phyloP scores from a whole-genome alignment of 2,329 filamentous ascomycete genomes.

The Amauroascus verrucosus region DNA sequence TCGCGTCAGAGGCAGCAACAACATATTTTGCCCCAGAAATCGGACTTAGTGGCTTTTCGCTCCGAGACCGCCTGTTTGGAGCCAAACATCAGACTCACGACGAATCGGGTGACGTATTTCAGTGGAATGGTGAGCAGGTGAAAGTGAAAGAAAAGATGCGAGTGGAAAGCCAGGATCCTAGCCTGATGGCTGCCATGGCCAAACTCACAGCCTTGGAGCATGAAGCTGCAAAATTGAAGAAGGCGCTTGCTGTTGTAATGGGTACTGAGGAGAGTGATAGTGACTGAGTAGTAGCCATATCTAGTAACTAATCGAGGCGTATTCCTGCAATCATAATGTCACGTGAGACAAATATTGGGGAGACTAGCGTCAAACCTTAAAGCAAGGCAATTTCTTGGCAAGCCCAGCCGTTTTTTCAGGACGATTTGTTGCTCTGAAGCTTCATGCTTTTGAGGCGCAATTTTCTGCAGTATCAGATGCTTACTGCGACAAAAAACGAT shows the following conservation, averaged over 20 bases:
- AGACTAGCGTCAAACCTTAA: no score
- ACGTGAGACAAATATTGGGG: no score
- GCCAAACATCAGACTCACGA: slow-evolving; percentile 56
- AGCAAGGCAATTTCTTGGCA: no score
- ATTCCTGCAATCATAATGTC: no score
- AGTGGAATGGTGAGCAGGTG: slow-evolving; percentile 60
- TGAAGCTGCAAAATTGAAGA: slow-evolving; percentile 57
- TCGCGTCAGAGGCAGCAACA: slow-evolving; percentile 44
- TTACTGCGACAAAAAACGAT: no score
- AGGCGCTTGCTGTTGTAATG: slow-evolving; percentile 69
- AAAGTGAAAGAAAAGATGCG: slow-evolving; percentile 81
- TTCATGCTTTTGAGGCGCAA: not conserved
- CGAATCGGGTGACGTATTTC: slow-evolving; percentile 69
- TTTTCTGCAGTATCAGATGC: no score
- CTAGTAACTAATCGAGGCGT: no score
- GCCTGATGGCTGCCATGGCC: slow-evolving; percentile 67
- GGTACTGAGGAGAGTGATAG: slow-evolving; percentile 46
- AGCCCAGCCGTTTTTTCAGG: not conserved
- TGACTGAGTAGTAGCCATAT: slow-evolving; percentile 5
- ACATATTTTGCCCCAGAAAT: slow-evolving; percentile 63
- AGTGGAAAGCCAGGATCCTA: slow-evolving; percentile 82
- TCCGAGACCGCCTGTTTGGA: slow-evolving; percentile 47
- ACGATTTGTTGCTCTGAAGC: no score
- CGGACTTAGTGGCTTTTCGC: slow-evolving; percentile 46
- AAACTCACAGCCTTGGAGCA: slow-evolving; percentile 72